Base-by-base conservation (phyloP, 1,139 yeast species). In the Pichia sp. region DNA sequence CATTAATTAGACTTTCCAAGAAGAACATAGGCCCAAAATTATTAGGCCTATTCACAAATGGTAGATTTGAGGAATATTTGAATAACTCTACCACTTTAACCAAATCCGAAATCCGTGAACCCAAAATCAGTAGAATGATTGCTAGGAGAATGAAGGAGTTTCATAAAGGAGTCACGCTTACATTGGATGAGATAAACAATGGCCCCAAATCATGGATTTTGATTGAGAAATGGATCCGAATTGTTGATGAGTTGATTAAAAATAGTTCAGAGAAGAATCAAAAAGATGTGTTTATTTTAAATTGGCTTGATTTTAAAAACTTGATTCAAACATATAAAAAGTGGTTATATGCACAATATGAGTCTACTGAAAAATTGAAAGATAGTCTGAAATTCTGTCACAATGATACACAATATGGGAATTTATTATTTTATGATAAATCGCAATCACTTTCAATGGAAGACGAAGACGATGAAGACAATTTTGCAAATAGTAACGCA, bases 131-230 rank as follows among this genome's bases (percentile, higher is more conserved):
- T 41, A 81, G 83, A 52, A 85, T 86, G 69, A 82, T 92, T 52
- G 97, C 96, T 8, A 79, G 95, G 68, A 81, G 98, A 67, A 92
- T 92, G 97, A 83, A 92, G 57, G 97, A 92, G 56, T 72, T 92
- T 49, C 98, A 92, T 60, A 74, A 74, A 49, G 88, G 90, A 57
- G 79, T 92, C 32, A 77, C 76, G n/a, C 66, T 92, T 45, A 74
- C 76, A 33, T 58, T 62, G 6, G 65, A 63, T 4, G 90, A 82
- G 54, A 64, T 69, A 33, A 59, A 60, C 16, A 61, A 61, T 9
- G 85, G 84, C 1, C 87, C 97, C 1, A 70, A 72, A 45, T 73
- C 78, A 11, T 88, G 95, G 94, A 64, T 61, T 39, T 72, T 79
- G 48, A 79, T 88, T 49, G 71, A 70, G 44, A 83, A 81, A 56